Evolutionary conservation across 2,329 filamentous ascomycete species (phyloP).

Genomic region (Seiridium unicorne): DNA sequence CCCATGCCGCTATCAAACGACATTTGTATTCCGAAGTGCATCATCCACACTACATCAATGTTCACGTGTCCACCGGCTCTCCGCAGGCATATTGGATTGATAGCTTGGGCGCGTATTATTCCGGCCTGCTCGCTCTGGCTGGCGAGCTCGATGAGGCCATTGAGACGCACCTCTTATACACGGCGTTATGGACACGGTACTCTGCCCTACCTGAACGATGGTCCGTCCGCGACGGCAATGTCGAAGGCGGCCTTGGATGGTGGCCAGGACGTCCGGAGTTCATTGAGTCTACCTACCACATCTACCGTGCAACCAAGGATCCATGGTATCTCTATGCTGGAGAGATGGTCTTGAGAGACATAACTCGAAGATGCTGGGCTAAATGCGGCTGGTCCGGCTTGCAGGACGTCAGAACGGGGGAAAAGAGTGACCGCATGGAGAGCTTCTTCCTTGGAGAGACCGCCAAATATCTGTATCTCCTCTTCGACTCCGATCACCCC

Average conservation of each 20-base stretch:
- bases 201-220: slow-evolving; percentile 92
- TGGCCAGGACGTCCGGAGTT: slow-evolving; percentile 96
- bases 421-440: slow-evolving; percentile 94
- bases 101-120: slow-evolving; percentile 92
- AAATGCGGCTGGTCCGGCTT: slow-evolving; percentile 92
- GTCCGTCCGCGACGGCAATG: slow-evolving; percentile 79
- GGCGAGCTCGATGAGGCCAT: slow-evolving; percentile 90
- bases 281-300: slow-evolving; percentile 92
- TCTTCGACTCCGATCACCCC: slow-evolving; percentile 84
- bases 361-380: slow-evolving; percentile 84
- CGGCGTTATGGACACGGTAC: slow-evolving; percentile 92
- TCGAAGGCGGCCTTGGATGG: slow-evolving; percentile 87
- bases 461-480: slow-evolving; percentile 89
- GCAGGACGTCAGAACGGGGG: slow-evolving; percentile 76
- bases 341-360: slow-evolving; percentile 90
- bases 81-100: slow-evolving; percentile 93
- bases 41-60: slow-evolving; percentile 91
- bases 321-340: slow-evolving; percentile 96
- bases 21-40: slow-evolving; percentile 85
- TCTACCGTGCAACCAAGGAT: slow-evolving; percentile 91
- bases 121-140: slow-evolving; percentile 79
- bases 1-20: slow-evolving; percentile 82
- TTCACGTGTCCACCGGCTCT: slow-evolving; percentile 83
- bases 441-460: slow-evolving; percentile 98
- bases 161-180: slow-evolving; percentile 84